Percentiles rank a stretch among this genome's conserved stretches.
phyloP scores from a whole-genome alignment of 1,284 basidiomycete species.

The Malassezia brasiliensis region DNA sequence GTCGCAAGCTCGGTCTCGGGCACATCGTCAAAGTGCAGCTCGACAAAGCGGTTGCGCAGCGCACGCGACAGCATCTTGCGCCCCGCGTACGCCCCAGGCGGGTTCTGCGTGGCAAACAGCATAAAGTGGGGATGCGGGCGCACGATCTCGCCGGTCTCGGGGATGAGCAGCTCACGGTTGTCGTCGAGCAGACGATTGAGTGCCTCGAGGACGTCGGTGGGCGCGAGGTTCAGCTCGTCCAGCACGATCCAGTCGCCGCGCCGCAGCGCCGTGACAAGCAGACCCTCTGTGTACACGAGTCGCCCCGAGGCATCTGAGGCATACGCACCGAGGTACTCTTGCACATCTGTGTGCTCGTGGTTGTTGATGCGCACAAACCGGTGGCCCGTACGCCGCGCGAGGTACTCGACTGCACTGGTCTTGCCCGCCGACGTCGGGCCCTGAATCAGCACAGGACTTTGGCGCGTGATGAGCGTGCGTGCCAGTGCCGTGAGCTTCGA shows the following conservation, averaged over 20 bases:
- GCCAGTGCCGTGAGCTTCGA: constrained; percentile 84
- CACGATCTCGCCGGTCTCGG: constrained; percentile 91
- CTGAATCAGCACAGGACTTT: constrained; percentile 92
- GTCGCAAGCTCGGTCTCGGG: constrained; percentile 86
- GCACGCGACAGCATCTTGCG: constrained; percentile 90
- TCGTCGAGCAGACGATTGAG: constrained; percentile 93
- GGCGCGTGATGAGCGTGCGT: constrained; percentile 74
- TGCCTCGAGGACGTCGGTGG: constrained; percentile 94
- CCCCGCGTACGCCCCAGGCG: constrained; percentile 91
- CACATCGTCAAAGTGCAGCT: constrained; percentile 95
- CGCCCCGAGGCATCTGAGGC: constrained; percentile 85
- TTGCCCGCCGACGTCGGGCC: constrained; percentile 97
- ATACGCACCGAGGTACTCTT: constrained; percentile 96
- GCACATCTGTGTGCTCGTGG: constrained; percentile 96
- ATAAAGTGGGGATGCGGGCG: constrained; percentile 91
- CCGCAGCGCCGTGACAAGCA: constrained; percentile 78
- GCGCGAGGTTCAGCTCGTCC: constrained; percentile 93
- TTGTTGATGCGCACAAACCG: constrained; percentile 97
- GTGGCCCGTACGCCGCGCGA: constrained; percentile 86
- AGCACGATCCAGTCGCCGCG: constrained; percentile 95
- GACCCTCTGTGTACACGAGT: constrained; percentile 82
- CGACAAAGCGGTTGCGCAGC: constrained; percentile 95
- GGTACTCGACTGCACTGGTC: constrained; percentile 91
- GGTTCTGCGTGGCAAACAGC: constrained; percentile 97
- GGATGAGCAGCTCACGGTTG: constrained; percentile 89